Percentiles rank a stretch among this genome's conserved stretches.
Conservation (phyloP, 2,329 filamentous ascomycete species). For the Claviceps sp. region DNA sequence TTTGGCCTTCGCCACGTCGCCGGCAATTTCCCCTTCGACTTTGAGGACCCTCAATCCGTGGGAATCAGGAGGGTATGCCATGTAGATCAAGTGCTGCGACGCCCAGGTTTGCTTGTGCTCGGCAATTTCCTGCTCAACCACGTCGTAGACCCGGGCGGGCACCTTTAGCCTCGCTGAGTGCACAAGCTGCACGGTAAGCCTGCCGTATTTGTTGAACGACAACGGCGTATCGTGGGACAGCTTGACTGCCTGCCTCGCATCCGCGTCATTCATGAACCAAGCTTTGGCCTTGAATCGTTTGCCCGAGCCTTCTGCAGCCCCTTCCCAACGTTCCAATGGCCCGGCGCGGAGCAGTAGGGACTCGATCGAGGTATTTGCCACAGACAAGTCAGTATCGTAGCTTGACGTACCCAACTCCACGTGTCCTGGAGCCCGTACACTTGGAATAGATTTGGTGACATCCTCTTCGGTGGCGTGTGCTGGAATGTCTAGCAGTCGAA, state of each 20-base stretch:
- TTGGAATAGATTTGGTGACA: not conserved
- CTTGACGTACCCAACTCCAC: constrained; percentile 11
- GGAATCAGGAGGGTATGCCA: not conserved
- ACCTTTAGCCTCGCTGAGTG: constrained; percentile 26
- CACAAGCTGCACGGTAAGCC: constrained; percentile 23
- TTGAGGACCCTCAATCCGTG: constrained; percentile 19
- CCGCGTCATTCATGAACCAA: constrained; percentile 22
- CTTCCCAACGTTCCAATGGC: constrained; percentile 20
- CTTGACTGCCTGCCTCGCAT: constrained; percentile 22
- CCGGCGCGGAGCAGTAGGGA: constrained; percentile 19
- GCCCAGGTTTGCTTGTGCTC: constrained; percentile 17
- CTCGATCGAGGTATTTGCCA: constrained; percentile 11
- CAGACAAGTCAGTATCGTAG: constrained; percentile 8
- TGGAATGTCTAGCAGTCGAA: not conserved
- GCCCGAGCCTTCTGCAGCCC: constrained; percentile 10
- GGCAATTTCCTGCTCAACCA: constrained; percentile 16
- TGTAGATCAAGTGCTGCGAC: constrained; percentile 14
- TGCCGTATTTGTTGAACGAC: constrained; percentile 16
- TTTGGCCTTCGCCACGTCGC: constrained; percentile 19
- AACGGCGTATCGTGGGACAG: constrained; percentile 19
- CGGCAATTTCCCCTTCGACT: constrained; percentile 21
- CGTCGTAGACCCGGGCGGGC: constrained; percentile 17
- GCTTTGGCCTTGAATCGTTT: constrained; percentile 27
- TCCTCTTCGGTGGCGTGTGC: not conserved
- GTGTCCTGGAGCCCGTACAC: not conserved